Evolutionary conservation across 331 rosid species (phyloP).

Genomic region (Quercus phellos): DNA sequence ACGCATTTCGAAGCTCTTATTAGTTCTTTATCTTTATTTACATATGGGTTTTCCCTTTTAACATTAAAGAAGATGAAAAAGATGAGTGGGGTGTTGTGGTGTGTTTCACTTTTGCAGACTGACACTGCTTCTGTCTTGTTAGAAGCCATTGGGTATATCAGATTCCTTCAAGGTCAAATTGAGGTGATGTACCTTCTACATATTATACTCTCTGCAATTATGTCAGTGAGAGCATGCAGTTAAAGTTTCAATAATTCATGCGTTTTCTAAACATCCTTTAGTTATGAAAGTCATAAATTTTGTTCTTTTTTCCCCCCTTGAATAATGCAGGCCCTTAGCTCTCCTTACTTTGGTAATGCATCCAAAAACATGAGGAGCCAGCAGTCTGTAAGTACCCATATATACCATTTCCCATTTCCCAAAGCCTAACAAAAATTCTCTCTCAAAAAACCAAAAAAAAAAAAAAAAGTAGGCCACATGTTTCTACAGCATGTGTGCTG

Average conservation of each 20-base stretch:
- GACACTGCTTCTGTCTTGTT: slow-evolving; percentile 92
- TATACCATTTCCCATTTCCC: slow-evolving; percentile 32
- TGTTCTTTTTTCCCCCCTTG: slow-evolving; percentile 11
- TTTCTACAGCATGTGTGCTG: neutral
- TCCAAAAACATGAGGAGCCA: slow-evolving; percentile 55
- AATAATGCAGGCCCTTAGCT: slow-evolving; percentile 73
- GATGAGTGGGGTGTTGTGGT: slow-evolving; percentile 38
- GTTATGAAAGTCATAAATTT: slow-evolving; percentile 31
- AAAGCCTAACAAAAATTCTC: slow-evolving; percentile 8
- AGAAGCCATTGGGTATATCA: slow-evolving; percentile 80
- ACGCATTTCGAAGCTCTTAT: slow-evolving; percentile 9
- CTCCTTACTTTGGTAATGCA: slow-evolving; percentile 66
- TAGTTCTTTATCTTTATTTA: neutral
- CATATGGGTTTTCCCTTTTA: slow-evolving; percentile 30
- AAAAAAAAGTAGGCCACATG: slow-evolving; percentile 3
- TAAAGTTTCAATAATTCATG: slow-evolving; percentile 36
- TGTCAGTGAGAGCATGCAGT: slow-evolving; percentile 43
- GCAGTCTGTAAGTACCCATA: slow-evolving; percentile 45
- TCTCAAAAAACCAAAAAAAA: neutral
- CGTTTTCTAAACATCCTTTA: slow-evolving; percentile 41
- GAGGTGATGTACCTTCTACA: slow-evolving; percentile 61
- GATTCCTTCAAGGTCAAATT: slow-evolving; percentile 82
- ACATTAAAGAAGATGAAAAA: slow-evolving; percentile 34
- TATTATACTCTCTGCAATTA: slow-evolving; percentile 23
- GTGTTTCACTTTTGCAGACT: slow-evolving; percentile 76